Conservation (phyloP, 2,329 filamentous ascomycete genomes). For the Calonectria naviculata region DNA sequence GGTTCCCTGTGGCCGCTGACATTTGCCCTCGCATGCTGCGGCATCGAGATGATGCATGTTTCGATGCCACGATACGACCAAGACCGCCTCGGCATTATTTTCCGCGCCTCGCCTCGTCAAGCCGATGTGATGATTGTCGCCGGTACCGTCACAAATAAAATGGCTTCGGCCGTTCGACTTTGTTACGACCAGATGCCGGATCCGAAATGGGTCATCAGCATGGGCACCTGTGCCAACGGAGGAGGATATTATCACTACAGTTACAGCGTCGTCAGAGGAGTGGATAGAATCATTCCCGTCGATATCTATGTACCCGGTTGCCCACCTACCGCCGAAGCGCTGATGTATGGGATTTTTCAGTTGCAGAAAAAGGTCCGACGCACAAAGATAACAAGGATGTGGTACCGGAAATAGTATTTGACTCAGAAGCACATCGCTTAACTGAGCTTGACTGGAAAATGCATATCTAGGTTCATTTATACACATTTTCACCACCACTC, state of each 20-base stretch:
- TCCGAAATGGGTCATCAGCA: conserved; percentile 71
- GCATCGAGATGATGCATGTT: conserved; percentile 72
- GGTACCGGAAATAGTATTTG: conserved; percentile 59
- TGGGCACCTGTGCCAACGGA: conserved; percentile 77
- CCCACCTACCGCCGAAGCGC: conserved; percentile 58
- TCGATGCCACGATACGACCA: conserved; percentile 72
- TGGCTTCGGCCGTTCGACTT: conserved; percentile 71
- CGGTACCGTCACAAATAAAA: conserved; percentile 74
- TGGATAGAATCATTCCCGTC: conserved; percentile 73
- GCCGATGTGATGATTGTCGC: conserved; percentile 74
- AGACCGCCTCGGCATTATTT: conserved; percentile 72
- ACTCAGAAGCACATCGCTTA: neutral
- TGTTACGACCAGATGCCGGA: conserved; percentile 77
- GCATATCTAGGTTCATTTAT: too few relatives aligned
- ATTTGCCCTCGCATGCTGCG: conserved; percentile 71
- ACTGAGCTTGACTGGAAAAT: too few relatives aligned
- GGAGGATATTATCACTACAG: conserved; percentile 80
- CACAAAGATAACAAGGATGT: conserved; percentile 59
- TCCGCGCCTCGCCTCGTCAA: conserved; percentile 72
- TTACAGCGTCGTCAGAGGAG: conserved; percentile 74
- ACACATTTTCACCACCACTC: too few relatives aligned
- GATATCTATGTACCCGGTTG: conserved; percentile 76
- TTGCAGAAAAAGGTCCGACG: conserved; percentile 75
- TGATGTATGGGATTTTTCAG: conserved; percentile 70
- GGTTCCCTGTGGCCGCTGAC: conserved; percentile 69